Percentiles rank a stretch among this genome's conserved stretches.
Conservation (phyloP, 257 asterid species). For the Salvia miltiorrhiza region DNA sequence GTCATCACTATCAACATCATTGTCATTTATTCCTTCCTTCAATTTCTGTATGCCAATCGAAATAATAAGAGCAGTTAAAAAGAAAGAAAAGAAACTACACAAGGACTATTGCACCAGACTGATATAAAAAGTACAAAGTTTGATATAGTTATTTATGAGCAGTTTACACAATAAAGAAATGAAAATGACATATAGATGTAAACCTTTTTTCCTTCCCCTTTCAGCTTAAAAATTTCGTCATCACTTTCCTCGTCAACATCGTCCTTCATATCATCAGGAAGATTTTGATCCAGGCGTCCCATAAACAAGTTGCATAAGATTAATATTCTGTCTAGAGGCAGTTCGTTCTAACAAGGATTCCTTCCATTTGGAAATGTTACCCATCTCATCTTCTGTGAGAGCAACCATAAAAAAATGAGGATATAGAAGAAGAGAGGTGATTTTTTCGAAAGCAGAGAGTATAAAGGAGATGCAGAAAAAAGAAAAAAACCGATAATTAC, state of each 20-base stretch:
- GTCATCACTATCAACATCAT: slow-evolving; percentile 62
- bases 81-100: background rate
- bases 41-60: slow-evolving; percentile 57
- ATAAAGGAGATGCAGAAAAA: background rate
- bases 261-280: slow-evolving; percentile 30
- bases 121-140: background rate
- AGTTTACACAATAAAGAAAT: background rate
- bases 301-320: slow-evolving; percentile 91
- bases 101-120: background rate
- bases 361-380: slow-evolving; percentile 85
- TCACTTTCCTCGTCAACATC: slow-evolving; percentile 55
- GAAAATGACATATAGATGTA: background rate
- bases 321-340: slow-evolving; percentile 46
- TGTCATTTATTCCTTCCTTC: slow-evolving; percentile 39
- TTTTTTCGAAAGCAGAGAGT: background rate
- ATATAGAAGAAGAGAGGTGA: background rate
- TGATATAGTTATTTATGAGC: background rate
- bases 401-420: slow-evolving; percentile 19
- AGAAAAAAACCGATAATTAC: too few species aligned
- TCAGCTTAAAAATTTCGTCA: slow-evolving; percentile 78
- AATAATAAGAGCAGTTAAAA: slow-evolving; percentile 19
- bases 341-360: slow-evolving; percentile 69
- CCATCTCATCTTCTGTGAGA: slow-evolving; percentile 53
- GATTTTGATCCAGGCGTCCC: slow-evolving; percentile 53
- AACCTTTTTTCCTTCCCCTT: slow-evolving; percentile 90